Percentiles rank a stretch among this genome's conserved stretches.
phyloP scores from a whole-genome alignment of 768 basidiomycete species.

The Podaxis sp. region DNA sequence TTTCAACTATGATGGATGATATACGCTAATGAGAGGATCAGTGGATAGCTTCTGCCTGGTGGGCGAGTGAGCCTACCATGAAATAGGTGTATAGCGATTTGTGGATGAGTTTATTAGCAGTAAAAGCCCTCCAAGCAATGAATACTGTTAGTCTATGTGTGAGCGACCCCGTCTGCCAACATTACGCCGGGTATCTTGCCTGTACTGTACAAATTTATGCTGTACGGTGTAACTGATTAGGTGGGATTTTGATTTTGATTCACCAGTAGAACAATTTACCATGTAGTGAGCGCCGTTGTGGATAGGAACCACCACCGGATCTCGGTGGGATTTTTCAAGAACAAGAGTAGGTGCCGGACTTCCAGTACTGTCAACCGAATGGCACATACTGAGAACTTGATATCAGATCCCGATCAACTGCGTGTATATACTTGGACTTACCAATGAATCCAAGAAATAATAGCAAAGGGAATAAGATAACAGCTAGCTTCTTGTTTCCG shows the following conservation, averaged over 20 bases:
- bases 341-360: background rate
- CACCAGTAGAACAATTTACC: background rate
- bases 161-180: background rate
- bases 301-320: constrained; percentile 5
- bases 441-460: background rate
- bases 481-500: background rate
- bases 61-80: background rate
- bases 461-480: background rate
- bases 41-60: background rate
- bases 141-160: background rate
- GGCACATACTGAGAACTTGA: background rate
- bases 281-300: background rate
- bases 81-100: background rate
- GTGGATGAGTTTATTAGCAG: background rate
- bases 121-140: constrained; percentile 7
- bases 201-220: constrained; percentile 5
- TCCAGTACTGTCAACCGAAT: background rate
- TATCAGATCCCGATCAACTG: background rate
- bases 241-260: background rate
- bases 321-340: background rate
- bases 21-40: background rate
- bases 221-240: background rate
- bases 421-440: background rate
- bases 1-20: constrained; percentile 14
- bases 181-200: background rate